phyloP scores from a whole-genome alignment of 2,329 filamentous ascomycete species.

The Colletotrichum orbiculare region DNA sequence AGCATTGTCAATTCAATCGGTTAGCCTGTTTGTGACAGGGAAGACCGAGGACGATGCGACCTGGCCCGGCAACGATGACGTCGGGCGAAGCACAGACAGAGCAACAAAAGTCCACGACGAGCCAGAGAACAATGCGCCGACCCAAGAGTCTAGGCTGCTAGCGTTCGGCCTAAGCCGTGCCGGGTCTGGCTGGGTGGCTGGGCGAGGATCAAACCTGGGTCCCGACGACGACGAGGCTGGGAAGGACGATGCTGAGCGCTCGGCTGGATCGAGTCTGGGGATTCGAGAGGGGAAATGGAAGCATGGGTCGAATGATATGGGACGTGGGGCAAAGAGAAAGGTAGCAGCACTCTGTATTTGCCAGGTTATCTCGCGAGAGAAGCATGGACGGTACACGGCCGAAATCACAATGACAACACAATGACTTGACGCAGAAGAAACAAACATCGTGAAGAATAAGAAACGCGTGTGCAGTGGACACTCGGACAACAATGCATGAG shows the following conservation, averaged over 20 bases:
- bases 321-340: neutral
- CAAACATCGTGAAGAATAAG: neutral
- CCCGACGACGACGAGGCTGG: conserved; percentile 1
- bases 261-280: conserved; percentile 12
- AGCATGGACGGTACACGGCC: too few relatives aligned
- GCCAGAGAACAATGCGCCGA: neutral
- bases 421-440: conserved; percentile 1
- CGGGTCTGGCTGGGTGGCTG: conserved; percentile 11
- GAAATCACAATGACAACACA: neutral
- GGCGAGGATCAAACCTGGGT: conserved; percentile 18
- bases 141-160: conserved; percentile 4
- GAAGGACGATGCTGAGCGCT: conserved; percentile 11
- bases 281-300: neutral
- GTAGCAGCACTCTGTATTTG: too few relatives aligned
- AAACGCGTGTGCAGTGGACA: conserved; percentile 12
- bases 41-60: neutral
- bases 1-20: too few relatives aligned
- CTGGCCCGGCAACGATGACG: neutral
- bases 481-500: conserved; percentile 11
- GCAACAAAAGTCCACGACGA: neutral
- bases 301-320: conserved; percentile 13
- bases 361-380: too few relatives aligned
- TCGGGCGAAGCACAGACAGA: neutral
- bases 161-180: conserved; percentile 26
- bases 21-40: neutral